These are phyloP conservation scores for Xerocomus nothofagi DNA, from an alignment of 1,284 basidiomycete species.

Conservation along the genomic window DNA sequence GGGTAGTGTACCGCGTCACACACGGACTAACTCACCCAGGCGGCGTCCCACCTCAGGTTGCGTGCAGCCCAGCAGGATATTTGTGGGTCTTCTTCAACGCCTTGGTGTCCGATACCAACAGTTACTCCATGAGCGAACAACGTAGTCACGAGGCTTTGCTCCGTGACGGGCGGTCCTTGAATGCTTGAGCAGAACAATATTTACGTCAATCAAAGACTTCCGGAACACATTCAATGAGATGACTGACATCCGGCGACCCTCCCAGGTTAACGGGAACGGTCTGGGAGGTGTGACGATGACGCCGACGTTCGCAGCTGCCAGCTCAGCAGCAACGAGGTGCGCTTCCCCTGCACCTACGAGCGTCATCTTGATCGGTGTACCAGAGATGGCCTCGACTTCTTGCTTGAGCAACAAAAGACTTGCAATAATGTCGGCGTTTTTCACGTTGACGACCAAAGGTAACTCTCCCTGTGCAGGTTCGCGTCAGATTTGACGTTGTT, in stretches of 20 bases:
- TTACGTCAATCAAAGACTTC: slow-evolving; percentile 15
- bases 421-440: slow-evolving; percentile 76
- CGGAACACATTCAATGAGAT: background rate
- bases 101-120: slow-evolving; percentile 64
- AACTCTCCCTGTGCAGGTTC: slow-evolving; percentile 42
- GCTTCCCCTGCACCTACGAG: slow-evolving; percentile 75
- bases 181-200: slow-evolving; percentile 36
- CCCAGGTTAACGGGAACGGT: slow-evolving; percentile 62
- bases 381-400: slow-evolving; percentile 55
- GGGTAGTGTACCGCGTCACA: background rate
- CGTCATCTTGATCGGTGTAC: slow-evolving; percentile 50
- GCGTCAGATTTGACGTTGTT: slow-evolving; percentile 5
- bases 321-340: slow-evolving; percentile 71
- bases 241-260: slow-evolving; percentile 49
- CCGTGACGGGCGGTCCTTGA: slow-evolving; percentile 73
- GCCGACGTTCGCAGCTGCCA: slow-evolving; percentile 70
- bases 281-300: slow-evolving; percentile 67
- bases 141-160: slow-evolving; percentile 61
- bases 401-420: slow-evolving; percentile 74
- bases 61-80: slow-evolving; percentile 50
- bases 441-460: slow-evolving; percentile 56
- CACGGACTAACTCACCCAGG: slow-evolving; percentile 18
- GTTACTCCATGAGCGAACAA: slow-evolving; percentile 69
- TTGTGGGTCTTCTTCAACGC: slow-evolving; percentile 23
- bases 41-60: slow-evolving; percentile 59